Conservation (phyloP, 148 eudicot genomes). For the Cornus florida region DNA sequence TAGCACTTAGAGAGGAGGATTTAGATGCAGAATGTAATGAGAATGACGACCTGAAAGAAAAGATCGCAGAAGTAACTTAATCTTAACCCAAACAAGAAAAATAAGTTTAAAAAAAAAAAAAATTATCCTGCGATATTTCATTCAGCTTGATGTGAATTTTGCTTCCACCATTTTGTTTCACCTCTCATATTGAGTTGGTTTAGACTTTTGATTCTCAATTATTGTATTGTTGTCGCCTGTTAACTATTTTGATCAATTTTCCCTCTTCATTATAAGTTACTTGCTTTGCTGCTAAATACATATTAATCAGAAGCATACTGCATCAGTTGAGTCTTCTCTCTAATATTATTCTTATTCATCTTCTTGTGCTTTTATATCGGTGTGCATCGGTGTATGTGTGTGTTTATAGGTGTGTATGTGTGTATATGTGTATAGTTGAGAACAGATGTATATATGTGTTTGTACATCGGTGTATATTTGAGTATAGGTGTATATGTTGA, state of each 20-base stretch:
- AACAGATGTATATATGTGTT: no score
- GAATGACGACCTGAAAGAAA: constrained; percentile 63
- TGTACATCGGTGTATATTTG: no score
- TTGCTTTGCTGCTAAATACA: background rate
- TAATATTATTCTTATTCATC: background rate
- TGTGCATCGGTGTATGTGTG: background rate
- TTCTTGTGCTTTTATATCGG: background rate
- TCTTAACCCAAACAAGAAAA: background rate
- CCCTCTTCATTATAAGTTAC: background rate
- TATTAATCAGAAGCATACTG: background rate
- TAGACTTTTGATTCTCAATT: background rate
- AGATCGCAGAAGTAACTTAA: constrained; percentile 69
- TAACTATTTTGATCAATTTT: background rate
- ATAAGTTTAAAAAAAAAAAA: no score
- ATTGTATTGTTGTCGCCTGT: background rate
- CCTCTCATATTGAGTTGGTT: background rate
- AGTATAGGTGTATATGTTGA: no score
- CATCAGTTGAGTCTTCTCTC: background rate
- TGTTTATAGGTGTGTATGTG: no score
- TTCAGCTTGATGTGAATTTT: background rate
- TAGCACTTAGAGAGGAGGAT: constrained; percentile 88
- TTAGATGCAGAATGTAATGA: constrained; percentile 51
- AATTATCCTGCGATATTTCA: background rate
- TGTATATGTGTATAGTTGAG: no score
- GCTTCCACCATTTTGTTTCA: background rate